A percentile compares a stretch with the other conserved stretches of the same genome.
phyloP scores from a whole-genome alignment of 2,329 filamentous ascomycete genomes.

The Botrytis fabae region DNA sequence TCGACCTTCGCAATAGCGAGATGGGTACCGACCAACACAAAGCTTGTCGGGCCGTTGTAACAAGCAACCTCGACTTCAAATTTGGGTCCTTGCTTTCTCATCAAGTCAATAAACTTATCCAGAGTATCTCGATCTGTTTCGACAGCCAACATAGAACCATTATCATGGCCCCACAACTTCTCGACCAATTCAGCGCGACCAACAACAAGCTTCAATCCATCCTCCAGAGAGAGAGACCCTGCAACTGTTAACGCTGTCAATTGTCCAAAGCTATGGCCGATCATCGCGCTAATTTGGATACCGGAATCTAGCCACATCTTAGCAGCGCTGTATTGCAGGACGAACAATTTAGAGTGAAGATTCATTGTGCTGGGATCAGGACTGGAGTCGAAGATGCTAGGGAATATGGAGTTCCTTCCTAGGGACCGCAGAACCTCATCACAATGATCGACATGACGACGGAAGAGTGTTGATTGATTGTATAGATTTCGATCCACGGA shows the following conservation, averaged over 20 bases:
- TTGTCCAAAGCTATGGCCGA: neutral
- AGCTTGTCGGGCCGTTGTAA: neutral
- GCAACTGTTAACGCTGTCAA: neutral
- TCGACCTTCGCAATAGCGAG: neutral
- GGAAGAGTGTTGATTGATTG: neutral
- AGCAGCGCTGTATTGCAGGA: constrained; percentile 30
- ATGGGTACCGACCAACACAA: neutral
- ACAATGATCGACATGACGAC: neutral
- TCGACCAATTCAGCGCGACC: neutral
- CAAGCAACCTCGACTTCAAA: neutral
- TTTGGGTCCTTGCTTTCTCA: neutral
- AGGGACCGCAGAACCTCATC: neutral
- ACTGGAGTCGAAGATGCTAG: neutral
- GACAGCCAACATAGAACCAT: neutral
- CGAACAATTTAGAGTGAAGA: constrained; percentile 27
- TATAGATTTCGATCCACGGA: neutral
- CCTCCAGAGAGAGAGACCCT: neutral
- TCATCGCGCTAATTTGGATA: constrained; percentile 15
- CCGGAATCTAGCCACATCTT: constrained; percentile 30
- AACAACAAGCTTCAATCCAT: neutral
- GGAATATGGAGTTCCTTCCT: neutral
- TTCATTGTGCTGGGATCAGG: constrained; percentile 1
- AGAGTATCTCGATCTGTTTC: neutral
- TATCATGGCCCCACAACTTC: neutral
- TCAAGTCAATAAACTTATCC: neutral